Evolutionary conservation across 1,139 yeast genomes (phyloP), one percentile per base, ranked within the genome.

Genomic region (Taphrina populina): DNA sequence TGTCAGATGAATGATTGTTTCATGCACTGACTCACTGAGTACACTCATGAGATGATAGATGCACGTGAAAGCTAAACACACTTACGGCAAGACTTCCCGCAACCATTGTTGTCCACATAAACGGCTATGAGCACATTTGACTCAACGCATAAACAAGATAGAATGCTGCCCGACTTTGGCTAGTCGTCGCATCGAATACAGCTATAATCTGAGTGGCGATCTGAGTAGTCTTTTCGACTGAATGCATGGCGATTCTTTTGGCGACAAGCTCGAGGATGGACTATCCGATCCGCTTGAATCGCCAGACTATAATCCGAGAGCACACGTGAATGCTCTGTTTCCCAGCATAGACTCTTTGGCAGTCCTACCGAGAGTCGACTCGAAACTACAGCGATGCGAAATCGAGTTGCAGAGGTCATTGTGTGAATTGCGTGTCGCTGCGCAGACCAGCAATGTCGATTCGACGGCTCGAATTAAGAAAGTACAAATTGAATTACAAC

Each of bases 311-410:
- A 70, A 73, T 59, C 77, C 78, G 1, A 62, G 68, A 5, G 66
- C 66, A 10, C 78, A 75, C 61, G 65, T 76, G 17, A 66, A 68
- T 24, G 65, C 70, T 24, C 63, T 76, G n/a, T 65, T 69, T 40
- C 54, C 58, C 13, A 23, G 51, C 4, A 46, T 59, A 6, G 57
- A 58, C 13, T 51, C 57, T 5, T 36, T 61, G 23, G 13, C 49
- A 4, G 21, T 47, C 5, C 40, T 58, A 17, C 44, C 56, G 2
- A 27, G 51, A 11, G 52, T 58, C 17, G 58, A 41, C n/a, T 51
- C 51, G 19, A 44, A 44, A 34, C 44, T 61, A 20, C 21, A 36
- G 7, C 17, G 32, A n/a, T 57, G 61, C 39, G 45, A 45, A 15
- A 26, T 33, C 8, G 58, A 59, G n/a, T 49, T 61, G 7, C 63